Evolutionary conservation across 2,329 filamentous ascomycete genomes (phyloP).

Genomic region (Curvularia lunata): DNA sequence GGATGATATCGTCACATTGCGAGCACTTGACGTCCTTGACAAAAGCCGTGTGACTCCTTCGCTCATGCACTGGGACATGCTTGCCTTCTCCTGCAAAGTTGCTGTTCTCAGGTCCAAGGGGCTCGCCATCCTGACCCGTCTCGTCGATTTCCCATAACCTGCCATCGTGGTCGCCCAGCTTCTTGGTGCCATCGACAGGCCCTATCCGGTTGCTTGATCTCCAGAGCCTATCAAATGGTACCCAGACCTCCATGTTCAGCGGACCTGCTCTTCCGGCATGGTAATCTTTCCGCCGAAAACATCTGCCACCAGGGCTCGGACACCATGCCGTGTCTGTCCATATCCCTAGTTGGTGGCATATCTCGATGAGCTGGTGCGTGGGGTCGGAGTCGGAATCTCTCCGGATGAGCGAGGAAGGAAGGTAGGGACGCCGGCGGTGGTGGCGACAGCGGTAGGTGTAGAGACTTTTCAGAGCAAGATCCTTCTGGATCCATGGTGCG

Average conservation of each 20-base stretch:
- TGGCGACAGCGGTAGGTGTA: slow-evolving; percentile 69
- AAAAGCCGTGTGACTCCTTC: slow-evolving; percentile 61
- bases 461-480: slow-evolving; percentile 63
- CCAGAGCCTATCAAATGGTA: slow-evolving; percentile 67
- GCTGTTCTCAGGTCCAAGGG: slow-evolving; percentile 58
- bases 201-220: slow-evolving; percentile 65
- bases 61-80: slow-evolving; percentile 60
- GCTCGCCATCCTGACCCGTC: slow-evolving; percentile 61
- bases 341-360: slow-evolving; percentile 64
- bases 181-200: slow-evolving; percentile 42
- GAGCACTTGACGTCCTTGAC: slow-evolving; percentile 61
- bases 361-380: slow-evolving; percentile 65
- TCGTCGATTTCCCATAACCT: slow-evolving; percentile 64
- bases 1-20: slow-evolving; percentile 60
- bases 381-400: slow-evolving; percentile 66
- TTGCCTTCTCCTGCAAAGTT: slow-evolving; percentile 59
- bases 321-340: slow-evolving; percentile 69
- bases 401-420: slow-evolving; percentile 61
- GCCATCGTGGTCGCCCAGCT: slow-evolving; percentile 53
- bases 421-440: slow-evolving; percentile 65
- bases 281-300: slow-evolving; percentile 63
- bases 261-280: slow-evolving; percentile 62
- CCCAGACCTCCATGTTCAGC: slow-evolving; percentile 64
- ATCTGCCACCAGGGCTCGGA: slow-evolving; percentile 63
- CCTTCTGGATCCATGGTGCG: slow-evolving; percentile 51